phyloP scores from a whole-genome alignment of 179 eudicot genomes.

The Gypsophila paniculata region DNA sequence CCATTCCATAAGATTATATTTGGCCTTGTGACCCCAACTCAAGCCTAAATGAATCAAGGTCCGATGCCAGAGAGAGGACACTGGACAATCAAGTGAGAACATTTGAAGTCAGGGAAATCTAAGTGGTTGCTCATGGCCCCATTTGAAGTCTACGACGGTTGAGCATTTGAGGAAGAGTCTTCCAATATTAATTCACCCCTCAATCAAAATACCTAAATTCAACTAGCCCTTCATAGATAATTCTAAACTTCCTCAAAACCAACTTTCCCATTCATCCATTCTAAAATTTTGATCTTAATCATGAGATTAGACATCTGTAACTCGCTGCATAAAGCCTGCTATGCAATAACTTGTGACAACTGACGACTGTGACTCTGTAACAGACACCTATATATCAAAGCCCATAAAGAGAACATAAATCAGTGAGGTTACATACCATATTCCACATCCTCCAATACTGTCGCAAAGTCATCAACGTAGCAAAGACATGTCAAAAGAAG shows the following conservation, averaged over 20 bases:
- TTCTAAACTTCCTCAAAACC: not conserved
- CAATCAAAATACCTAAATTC: not conserved
- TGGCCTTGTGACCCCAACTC: not conserved
- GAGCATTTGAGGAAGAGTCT: not conserved
- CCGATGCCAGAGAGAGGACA: not conserved
- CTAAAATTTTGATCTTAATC: not conserved
- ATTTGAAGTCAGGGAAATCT: not conserved
- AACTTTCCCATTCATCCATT: not conserved
- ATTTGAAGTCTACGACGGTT: not conserved
- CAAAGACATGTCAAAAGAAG: conserved; percentile 22
- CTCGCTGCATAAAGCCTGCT: not conserved
- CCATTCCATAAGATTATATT: not conserved
- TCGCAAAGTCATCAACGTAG: conserved; percentile 30
- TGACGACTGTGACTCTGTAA: not conserved
- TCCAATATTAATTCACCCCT: not conserved
- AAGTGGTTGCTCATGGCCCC: not conserved
- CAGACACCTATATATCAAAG: not conserved
- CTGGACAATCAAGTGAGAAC: not conserved
- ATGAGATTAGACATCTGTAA: not conserved
- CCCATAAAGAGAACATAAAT: not conserved
- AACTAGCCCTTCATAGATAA: not conserved
- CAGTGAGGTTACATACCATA: conserved; percentile 57
- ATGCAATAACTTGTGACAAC: not conserved
- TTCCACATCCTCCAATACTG: conserved; percentile 99
- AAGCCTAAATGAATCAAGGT: not conserved